Evolutionary conservation across 2,329 filamentous ascomycete genomes (phyloP), one percentile per base, ranked within the genome.

Genomic region (Purpureocillium lavendulum): DNA sequence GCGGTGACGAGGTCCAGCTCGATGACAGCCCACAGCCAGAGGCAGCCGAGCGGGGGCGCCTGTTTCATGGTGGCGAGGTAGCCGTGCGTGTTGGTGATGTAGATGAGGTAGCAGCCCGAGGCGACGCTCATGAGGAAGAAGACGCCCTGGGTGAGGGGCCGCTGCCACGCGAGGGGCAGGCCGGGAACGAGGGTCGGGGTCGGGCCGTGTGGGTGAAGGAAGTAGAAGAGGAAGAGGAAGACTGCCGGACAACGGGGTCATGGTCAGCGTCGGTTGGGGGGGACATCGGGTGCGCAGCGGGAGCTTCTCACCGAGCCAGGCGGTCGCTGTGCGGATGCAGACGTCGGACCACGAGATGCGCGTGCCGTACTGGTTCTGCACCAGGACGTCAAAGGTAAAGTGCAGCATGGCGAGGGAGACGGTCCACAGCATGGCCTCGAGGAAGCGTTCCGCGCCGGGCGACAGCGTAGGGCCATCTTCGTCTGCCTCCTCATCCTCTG

Each of bases 21-120:
- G 35, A 97, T 73, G 16, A 97, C 82, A 26, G 84, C 80, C 88
- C 90, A 97, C 4, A 97, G 75, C 89, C 90, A 97, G 14, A 97
- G 60, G 31, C 86, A 90, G 0, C 87, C 92, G 12, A 96, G 60
- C 5, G 88, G 81, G n/a, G 92, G 92, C 1, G 88, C 84, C 46
- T 79, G 80, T 66, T 95, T 94, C 87, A 97, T 89, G 15, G 94
- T 80, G 7, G 84, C 84, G 50, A 94, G 79, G 54, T 96, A 97
- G 4, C 82, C 78, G 48, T 80, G 77, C 24, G 69, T 73, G 54
- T 96, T 97, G 18, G 84, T 87, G 39, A 89, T 78, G 49, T 85
- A 70, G 36, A 97, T 81, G 45, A 96, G 68, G 59, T 87, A 89
- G 61, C 80, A 86, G 2, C 92, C 92, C 0, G 77, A 67, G 9